These are phyloP conservation scores for Secale cereale DNA, from an alignment of 176 grass and related monocot species.

Conservation along the genomic window DNA sequence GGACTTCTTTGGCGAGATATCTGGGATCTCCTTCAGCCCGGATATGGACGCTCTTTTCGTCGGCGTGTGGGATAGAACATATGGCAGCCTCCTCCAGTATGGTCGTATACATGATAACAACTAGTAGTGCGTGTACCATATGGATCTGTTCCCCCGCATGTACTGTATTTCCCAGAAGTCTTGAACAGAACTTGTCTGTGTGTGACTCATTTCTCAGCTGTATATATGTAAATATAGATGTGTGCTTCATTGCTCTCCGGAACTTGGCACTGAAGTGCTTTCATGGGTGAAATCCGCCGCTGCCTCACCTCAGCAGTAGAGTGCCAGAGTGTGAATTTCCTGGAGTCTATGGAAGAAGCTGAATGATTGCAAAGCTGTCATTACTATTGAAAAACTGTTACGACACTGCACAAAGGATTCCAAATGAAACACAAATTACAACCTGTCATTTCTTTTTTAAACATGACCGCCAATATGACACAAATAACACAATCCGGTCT, in stretches of 20 bases:
- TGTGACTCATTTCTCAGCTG: background rate
- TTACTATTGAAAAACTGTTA: too few relatives aligned
- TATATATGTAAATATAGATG: background rate
- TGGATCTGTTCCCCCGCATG: background rate
- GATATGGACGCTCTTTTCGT: conserved; percentile 71
- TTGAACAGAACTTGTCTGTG: too few relatives aligned
- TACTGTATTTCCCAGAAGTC: background rate
- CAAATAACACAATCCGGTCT: too few relatives aligned
- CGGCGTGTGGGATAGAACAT: conserved; percentile 68
- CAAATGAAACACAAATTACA: too few relatives aligned
- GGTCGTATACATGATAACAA: conserved; percentile 29
- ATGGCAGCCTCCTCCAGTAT: conserved; percentile 73
- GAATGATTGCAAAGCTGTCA: too few relatives aligned
- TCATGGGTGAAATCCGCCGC: background rate
- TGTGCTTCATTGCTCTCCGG: background rate
- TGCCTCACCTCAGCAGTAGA: background rate
- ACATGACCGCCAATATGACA: too few relatives aligned
- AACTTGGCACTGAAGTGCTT: background rate
- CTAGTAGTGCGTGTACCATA: background rate
- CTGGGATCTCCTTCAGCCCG: conserved; percentile 68
- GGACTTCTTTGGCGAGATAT: conserved; percentile 94
- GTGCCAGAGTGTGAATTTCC: background rate
- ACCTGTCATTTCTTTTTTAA: too few relatives aligned
- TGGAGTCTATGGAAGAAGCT: too few relatives aligned
- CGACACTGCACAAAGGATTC: too few relatives aligned